Percentiles rank a stretch among this genome's conserved stretches.
Conservation (phyloP, 2,329 filamentous ascomycete species). For the Claviceps capensis region DNA sequence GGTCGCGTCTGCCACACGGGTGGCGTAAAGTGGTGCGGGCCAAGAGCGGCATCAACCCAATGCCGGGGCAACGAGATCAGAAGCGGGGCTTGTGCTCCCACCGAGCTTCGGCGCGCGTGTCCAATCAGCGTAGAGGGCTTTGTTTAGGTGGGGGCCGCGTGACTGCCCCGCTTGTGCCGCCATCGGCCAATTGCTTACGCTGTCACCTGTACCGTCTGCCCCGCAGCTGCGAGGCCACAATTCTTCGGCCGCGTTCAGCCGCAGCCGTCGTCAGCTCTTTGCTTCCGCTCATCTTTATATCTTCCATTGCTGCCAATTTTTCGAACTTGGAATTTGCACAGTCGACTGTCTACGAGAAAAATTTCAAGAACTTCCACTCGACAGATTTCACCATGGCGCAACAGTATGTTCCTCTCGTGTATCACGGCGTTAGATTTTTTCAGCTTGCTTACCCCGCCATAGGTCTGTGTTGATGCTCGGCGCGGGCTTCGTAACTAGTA, state of each 20-base stretch:
- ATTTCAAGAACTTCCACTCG: neutral
- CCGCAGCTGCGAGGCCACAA: slow-evolving; percentile 2
- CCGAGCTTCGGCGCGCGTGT: no score
- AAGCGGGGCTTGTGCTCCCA: no score
- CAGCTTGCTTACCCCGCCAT: neutral
- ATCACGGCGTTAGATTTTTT: neutral
- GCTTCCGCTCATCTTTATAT: neutral
- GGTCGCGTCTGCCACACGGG: neutral
- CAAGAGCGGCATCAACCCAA: no score
- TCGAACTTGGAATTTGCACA: neutral
- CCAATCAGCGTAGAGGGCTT: no score
- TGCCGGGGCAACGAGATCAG: no score
- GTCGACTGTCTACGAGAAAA: neutral
- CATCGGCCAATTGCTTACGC: slow-evolving; percentile 1
- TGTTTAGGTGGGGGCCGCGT: neutral
- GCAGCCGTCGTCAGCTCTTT: neutral
- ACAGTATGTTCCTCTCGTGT: slow-evolving; percentile 1
- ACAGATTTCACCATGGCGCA: neutral
- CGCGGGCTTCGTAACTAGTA: slow-evolving; percentile 40
- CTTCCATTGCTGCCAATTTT: neutral
- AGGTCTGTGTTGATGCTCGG: slow-evolving; percentile 29
- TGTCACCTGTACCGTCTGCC: neutral
- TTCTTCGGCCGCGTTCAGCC: slow-evolving; percentile 1
- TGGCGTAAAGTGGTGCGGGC: neutral
- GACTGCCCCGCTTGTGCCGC: neutral